Percentiles rank a stretch among this genome's conserved stretches.
phyloP scores from a whole-genome alignment of 345 rosid genomes.

The Eucalyptus cloeziana region DNA sequence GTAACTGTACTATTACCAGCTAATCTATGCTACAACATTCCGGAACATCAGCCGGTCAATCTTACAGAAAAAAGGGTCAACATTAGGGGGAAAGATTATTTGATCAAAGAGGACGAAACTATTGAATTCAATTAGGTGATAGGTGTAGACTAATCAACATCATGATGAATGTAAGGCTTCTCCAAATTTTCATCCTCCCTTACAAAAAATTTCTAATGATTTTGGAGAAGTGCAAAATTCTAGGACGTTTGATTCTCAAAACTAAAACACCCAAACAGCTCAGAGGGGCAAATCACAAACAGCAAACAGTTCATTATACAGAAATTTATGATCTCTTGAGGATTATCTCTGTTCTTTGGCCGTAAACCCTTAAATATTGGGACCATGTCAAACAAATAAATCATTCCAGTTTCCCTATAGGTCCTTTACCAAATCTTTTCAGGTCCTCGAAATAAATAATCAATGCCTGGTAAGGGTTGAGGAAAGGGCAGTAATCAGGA shows the following conservation, averaged over 20 bases:
- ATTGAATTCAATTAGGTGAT: background rate
- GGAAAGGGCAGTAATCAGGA: background rate
- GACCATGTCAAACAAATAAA: background rate
- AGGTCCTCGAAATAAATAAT: background rate
- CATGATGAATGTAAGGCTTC: background rate
- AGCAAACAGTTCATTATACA: background rate
- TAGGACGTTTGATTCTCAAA: background rate
- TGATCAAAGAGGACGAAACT: background rate
- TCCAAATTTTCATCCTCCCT: background rate
- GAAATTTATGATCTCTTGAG: background rate
- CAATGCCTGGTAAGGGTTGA: background rate
- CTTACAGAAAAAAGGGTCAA: background rate
- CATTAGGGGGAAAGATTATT: background rate
- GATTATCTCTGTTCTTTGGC: background rate
- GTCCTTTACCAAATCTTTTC: background rate
- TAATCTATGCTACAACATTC: background rate
- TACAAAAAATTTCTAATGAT: background rate
- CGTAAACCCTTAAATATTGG: background rate
- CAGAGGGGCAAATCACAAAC: background rate
- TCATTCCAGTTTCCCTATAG: background rate
- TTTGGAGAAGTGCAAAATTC: background rate
- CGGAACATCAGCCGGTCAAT: background rate
- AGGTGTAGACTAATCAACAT: background rate
- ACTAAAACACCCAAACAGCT: background rate
- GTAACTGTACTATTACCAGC: background rate